A percentile compares a stretch with the other conserved stretches of the same genome.
Evolutionary conservation across 2,329 filamentous ascomycete genomes (phyloP).

Genomic region (Phoma sp.): DNA sequence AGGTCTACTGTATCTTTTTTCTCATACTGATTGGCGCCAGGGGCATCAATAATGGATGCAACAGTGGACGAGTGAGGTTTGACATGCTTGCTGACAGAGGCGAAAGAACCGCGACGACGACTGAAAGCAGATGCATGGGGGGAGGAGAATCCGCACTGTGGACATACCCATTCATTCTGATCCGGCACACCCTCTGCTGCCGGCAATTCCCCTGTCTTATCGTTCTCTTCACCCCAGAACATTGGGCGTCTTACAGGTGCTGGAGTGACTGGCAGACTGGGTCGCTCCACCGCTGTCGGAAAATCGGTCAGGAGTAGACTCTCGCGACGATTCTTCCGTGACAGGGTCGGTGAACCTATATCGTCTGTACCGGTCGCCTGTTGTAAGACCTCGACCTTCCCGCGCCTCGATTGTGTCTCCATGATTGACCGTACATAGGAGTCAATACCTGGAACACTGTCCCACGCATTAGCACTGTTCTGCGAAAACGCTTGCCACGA

Average conservation of each 20-base stretch:
- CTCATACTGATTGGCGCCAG: neutral
- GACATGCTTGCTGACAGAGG: slow-evolving; percentile 28
- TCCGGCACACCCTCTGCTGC: slow-evolving; percentile 81
- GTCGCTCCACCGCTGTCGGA: slow-evolving; percentile 79
- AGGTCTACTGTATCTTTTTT: neutral
- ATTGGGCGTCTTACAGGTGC: slow-evolving; percentile 74
- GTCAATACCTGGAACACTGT: slow-evolving; percentile 86
- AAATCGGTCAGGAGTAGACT: slow-evolving; percentile 84
- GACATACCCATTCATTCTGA: slow-evolving; percentile 94
- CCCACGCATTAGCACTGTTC: slow-evolving; percentile 79
- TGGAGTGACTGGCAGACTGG: slow-evolving; percentile 88
- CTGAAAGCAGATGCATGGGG: slow-evolving; percentile 38
- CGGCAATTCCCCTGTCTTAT: slow-evolving; percentile 67
- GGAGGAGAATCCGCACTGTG: slow-evolving; percentile 45
- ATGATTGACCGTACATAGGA: slow-evolving; percentile 79
- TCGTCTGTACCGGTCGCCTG: slow-evolving; percentile 34
- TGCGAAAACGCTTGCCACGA: slow-evolving; percentile 77
- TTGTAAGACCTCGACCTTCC: slow-evolving; percentile 50
- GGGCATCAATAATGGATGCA: slow-evolving; percentile 11
- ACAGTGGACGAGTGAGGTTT: slow-evolving; percentile 20
- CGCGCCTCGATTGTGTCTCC: slow-evolving; percentile 65
- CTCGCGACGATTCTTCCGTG: slow-evolving; percentile 51
- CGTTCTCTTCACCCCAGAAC: slow-evolving; percentile 69
- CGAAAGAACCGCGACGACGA: slow-evolving; percentile 27
- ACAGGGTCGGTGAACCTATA: slow-evolving; percentile 41